A percentile compares a stretch with the other conserved stretches of the same genome.
Conservation (phyloP, 768 basidiomycete species). For the Pleurotus eryngii region DNA sequence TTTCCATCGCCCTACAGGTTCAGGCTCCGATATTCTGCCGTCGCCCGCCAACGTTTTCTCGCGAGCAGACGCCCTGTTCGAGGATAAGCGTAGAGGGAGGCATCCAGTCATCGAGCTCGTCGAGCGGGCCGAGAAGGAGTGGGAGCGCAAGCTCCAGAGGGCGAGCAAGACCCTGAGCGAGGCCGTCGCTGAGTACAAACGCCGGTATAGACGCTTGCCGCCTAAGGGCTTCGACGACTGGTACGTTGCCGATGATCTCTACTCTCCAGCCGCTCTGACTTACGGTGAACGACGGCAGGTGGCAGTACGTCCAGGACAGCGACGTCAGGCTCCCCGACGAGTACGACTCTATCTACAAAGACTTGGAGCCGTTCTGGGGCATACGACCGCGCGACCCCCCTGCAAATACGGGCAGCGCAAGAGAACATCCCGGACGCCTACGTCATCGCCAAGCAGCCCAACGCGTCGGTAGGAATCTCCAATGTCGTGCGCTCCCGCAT, state of each 20-base stretch:
- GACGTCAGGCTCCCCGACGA: constrained; percentile 78
- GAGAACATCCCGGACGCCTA: constrained; percentile 36
- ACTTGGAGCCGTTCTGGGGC: constrained; percentile 80
- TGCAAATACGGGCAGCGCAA: constrained; percentile 30
- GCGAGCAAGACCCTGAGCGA: constrained; percentile 76
- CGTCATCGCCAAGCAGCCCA: constrained; percentile 34
- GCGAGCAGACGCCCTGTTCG: constrained; percentile 36
- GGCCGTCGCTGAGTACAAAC: constrained; percentile 75
- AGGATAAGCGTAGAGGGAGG: constrained; percentile 34
- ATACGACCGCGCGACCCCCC: constrained; percentile 43
- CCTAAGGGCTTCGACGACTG: constrained; percentile 85
- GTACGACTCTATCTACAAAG: constrained; percentile 68
- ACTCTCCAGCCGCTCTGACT: constrained; percentile 20
- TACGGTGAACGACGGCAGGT: constrained; percentile 24
- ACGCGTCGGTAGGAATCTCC: constrained; percentile 15
- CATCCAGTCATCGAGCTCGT: constrained; percentile 85
- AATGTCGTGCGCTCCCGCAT: constrained; percentile 21
- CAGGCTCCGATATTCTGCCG: not conserved
- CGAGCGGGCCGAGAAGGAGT: constrained; percentile 63
- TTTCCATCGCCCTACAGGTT: not conserved
- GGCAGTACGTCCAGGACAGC: constrained; percentile 53
- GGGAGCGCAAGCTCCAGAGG: constrained; percentile 50
- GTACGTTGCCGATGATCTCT: constrained; percentile 40
- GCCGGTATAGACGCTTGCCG: constrained; percentile 70
- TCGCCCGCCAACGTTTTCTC: constrained; percentile 28